Percentiles rank a stretch among this genome's conserved stretches.
These are phyloP conservation scores for Umbelopsis ramanniana DNA, from an alignment of 192 early-diverging fungal species.

Conservation along the genomic window DNA sequence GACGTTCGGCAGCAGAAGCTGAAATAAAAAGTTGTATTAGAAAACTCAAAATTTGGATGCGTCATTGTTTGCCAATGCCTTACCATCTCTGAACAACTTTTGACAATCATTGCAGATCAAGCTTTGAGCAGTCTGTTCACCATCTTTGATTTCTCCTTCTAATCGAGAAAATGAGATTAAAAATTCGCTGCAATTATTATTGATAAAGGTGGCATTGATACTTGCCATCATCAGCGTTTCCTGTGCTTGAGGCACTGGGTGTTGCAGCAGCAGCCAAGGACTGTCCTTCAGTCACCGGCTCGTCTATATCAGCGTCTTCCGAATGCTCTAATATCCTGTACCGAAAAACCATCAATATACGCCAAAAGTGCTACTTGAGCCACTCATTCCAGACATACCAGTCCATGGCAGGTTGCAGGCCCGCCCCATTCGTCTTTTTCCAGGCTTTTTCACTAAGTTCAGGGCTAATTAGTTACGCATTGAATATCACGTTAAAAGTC, in stretches of 20 bases:
- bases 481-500: neutral
- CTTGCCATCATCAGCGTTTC: conserved; percentile 33
- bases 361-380: neutral
- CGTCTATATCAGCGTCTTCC: conserved; percentile 73
- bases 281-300: conserved; percentile 44
- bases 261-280: conserved; percentile 35
- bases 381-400: conserved; percentile 55
- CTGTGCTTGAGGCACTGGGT: conserved; percentile 20
- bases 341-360: neutral
- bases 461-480: neutral
- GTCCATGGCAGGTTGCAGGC: conserved; percentile 85
- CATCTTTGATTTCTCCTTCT: conserved; percentile 67
- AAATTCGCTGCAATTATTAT: neutral
- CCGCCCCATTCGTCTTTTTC: conserved; percentile 72
- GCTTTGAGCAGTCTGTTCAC: conserved; percentile 78
- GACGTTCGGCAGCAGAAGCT: conserved; percentile 75
- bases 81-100: conserved; percentile 77
- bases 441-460: conserved; percentile 52
- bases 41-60: neutral
- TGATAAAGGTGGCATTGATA: conserved; percentile 11
- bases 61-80: neutral
- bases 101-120: conserved; percentile 85
- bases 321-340: conserved; percentile 70
- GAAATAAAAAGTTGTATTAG: conserved; percentile 10
- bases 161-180: conserved; percentile 5